Conservation (phyloP, 805 yeast species). For the Metschnikowia cubensis region DNA sequence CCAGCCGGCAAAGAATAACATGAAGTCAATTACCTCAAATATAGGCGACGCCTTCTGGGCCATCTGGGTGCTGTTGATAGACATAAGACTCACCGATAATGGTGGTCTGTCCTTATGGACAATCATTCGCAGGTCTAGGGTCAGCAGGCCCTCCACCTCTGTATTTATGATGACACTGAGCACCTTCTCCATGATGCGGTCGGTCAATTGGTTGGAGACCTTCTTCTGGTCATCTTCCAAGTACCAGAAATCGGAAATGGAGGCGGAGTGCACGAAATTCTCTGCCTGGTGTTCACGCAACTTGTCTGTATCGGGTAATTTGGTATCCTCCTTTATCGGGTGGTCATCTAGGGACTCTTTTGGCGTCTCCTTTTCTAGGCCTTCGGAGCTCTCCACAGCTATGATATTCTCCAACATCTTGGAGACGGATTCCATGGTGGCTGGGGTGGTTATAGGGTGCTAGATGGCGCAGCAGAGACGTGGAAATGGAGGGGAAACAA, state of each 20-base stretch:
- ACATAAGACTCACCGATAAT: conserved; percentile 64
- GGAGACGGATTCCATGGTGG: conserved; percentile 35
- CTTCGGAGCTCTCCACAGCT: conserved; percentile 21
- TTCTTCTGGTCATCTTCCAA: conserved; percentile 21
- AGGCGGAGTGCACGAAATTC: conserved; percentile 4
- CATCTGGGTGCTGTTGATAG: conserved; percentile 59
- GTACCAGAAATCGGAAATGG: conserved; percentile 25
- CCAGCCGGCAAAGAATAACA: conserved; percentile 61
- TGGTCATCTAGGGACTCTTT: background rate
- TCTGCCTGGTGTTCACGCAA: conserved; percentile 1
- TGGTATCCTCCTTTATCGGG: background rate
- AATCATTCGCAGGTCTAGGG: conserved; percentile 51
- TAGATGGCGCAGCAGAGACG: background rate
- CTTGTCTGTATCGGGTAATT: background rate
- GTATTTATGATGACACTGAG: conserved; percentile 63
- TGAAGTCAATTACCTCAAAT: conserved; percentile 56
- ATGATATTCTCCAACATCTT: conserved; percentile 35
- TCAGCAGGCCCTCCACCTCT: conserved; percentile 32
- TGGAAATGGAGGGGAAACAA: background rate
- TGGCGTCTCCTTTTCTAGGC: background rate
- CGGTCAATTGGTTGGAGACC: conserved; percentile 43
- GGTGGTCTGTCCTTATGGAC: conserved; percentile 64
- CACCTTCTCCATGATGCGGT: conserved; percentile 68
- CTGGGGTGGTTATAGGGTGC: background rate
- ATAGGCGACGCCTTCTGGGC: conserved; percentile 60